These are phyloP conservation scores for Parietaria judaica DNA, from an alignment of 306 rosid species.

Conservation along the genomic window DNA sequence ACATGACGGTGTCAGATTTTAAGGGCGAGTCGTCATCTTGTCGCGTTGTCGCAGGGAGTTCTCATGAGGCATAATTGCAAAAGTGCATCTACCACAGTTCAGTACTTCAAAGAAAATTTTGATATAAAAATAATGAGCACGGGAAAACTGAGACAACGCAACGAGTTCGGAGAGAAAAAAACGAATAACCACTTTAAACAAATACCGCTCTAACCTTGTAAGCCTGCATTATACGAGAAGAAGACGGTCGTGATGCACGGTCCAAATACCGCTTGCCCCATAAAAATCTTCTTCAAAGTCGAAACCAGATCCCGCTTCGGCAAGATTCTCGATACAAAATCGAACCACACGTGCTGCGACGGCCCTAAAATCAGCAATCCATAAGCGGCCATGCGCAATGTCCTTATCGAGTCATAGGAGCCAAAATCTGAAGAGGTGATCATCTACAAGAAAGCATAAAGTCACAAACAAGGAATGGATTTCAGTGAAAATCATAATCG, in stretches of 20 bases:
- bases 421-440: constrained; percentile 42
- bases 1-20: no score
- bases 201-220: constrained; percentile 49
- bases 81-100: no score
- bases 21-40: no score
- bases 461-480: constrained; percentile 5
- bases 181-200: no score
- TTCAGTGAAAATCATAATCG: neutral
- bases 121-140: no score
- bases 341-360: constrained; percentile 71
- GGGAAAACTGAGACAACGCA: no score
- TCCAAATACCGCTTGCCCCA: constrained; percentile 64
- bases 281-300: constrained; percentile 57
- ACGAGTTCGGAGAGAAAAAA: no score
- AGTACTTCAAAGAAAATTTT: no score
- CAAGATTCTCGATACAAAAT: constrained; percentile 37
- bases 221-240: constrained; percentile 58
- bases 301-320: constrained; percentile 48
- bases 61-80: no score
- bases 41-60: no score
- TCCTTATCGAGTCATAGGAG: constrained; percentile 44
- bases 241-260: constrained; percentile 51
- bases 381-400: constrained; percentile 51
- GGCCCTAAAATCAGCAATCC: constrained; percentile 71
- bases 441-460: constrained; percentile 27